A percentile compares a stretch with the other conserved stretches of the same genome.
phyloP scores from a whole-genome alignment of 2,329 filamentous ascomycete genomes.

The Neofusicoccum sp. region DNA sequence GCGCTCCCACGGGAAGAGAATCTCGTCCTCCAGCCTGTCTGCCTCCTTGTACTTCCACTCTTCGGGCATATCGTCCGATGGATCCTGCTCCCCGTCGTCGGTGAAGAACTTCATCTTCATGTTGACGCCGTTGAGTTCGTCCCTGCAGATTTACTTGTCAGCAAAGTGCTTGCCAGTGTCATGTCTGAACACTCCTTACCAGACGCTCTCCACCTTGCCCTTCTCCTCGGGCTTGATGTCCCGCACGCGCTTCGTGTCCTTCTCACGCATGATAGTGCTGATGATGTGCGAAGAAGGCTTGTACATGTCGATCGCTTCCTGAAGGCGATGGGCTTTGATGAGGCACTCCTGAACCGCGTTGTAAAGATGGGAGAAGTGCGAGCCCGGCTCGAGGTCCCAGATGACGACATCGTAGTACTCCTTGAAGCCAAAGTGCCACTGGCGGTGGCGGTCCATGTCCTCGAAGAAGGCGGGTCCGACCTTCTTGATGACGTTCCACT shows the following conservation, averaged over 20 bases:
- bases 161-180: constrained; percentile 21
- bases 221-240: constrained; percentile 38
- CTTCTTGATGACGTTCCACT: constrained; percentile 36
- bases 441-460: constrained; percentile 35
- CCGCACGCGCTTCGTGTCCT: constrained; percentile 33
- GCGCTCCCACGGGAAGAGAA: constrained; percentile 42
- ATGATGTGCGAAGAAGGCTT: constrained; percentile 34
- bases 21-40: constrained; percentile 41
- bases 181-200: constrained; percentile 7
- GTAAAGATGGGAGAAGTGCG: constrained; percentile 30
- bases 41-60: constrained; percentile 37
- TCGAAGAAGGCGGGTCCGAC: constrained; percentile 42
- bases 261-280: constrained; percentile 37
- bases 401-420: constrained; percentile 46
- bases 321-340: constrained; percentile 38
- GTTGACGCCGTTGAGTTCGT: constrained; percentile 26
- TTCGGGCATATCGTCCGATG: constrained; percentile 26
- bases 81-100: constrained; percentile 9
- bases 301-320: constrained; percentile 32
- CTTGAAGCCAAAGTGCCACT: constrained; percentile 43
- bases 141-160: constrained; percentile 13
- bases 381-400: constrained; percentile 40
- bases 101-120: background rate
- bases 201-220: constrained; percentile 29
- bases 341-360: constrained; percentile 34